These are phyloP conservation scores for Asterophora parasitica DNA, from an alignment of 768 basidiomycete genomes.

Conservation along the genomic window DNA sequence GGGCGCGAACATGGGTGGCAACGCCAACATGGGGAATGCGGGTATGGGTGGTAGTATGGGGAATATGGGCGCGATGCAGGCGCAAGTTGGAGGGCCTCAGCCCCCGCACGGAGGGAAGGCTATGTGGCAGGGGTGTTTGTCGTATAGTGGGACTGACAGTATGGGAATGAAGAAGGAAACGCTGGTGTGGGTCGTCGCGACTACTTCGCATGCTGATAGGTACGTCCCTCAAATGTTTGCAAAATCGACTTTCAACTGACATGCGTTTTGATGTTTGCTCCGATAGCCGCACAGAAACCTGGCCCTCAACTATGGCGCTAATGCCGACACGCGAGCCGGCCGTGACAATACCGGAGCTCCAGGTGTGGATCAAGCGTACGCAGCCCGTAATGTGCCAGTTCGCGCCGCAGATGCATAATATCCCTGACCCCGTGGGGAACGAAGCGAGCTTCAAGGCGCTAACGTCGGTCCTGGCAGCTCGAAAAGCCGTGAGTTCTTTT, in stretches of 20 bases:
- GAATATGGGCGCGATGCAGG: no score
- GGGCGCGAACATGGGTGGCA: constrained; percentile 1
- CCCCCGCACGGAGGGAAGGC: background rate
- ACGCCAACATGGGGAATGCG: background rate
- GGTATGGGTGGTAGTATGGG: constrained; percentile 2
- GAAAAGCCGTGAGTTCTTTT: constrained; percentile 38
- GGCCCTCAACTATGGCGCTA: constrained; percentile 45
- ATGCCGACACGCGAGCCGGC: constrained; percentile 36
- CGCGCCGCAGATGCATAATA: constrained; percentile 22
- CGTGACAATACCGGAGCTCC: constrained; percentile 35
- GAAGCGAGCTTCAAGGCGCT: constrained; percentile 39
- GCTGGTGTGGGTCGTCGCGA: constrained; percentile 35
- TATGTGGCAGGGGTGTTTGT: constrained; percentile 47
- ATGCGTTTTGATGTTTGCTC: background rate
- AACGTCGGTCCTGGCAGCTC: constrained; percentile 35
- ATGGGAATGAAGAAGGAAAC: constrained; percentile 37
- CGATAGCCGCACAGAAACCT: constrained; percentile 44
- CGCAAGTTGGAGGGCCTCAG: background rate
- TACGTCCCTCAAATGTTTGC: no score
- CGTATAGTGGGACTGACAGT: constrained; percentile 36
- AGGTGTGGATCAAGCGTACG: constrained; percentile 42
- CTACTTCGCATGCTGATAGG: constrained; percentile 9
- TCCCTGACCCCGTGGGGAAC: constrained; percentile 34
- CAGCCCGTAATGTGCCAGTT: constrained; percentile 40
- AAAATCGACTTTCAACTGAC: no score